Evolutionary conservation across 768 basidiomycete genomes (phyloP).

Genomic region (Suillus fuscotomentosus): DNA sequence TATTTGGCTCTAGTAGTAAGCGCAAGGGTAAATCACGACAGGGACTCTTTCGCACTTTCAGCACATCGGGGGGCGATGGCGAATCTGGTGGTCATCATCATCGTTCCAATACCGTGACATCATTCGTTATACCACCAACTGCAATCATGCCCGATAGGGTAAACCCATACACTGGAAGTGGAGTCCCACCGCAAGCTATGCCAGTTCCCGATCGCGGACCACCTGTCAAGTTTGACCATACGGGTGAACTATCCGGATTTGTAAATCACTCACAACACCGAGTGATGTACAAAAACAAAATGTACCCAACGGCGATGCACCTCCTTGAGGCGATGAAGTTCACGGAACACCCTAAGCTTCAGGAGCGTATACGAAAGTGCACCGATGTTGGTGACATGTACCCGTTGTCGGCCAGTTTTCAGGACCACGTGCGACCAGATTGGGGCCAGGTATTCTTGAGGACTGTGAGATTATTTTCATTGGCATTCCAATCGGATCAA

Average conservation of each 20-base stretch:
- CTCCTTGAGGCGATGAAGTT: conserved; percentile 79
- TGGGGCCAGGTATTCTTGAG: conserved; percentile 55
- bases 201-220: conserved; percentile 19
- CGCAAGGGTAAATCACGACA: conserved; percentile 32
- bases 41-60: conserved; percentile 49
- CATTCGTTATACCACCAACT: conserved; percentile 22
- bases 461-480: conserved; percentile 32
- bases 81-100: conserved; percentile 16
- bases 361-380: conserved; percentile 52
- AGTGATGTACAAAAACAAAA: conserved; percentile 51
- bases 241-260: conserved; percentile 44
- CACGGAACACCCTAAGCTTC: conserved; percentile 48
- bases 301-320: conserved; percentile 71
- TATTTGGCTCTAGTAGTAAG: conserved; percentile 33
- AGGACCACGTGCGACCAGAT: conserved; percentile 45
- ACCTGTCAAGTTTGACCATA: conserved; percentile 43
- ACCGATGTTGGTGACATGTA: conserved; percentile 39
- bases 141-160: conserved; percentile 3
- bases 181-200: conserved; percentile 10
- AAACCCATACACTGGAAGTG: conserved; percentile 9
- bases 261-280: conserved; percentile 66
- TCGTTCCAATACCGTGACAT: conserved; percentile 20
- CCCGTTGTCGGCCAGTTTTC: conserved; percentile 30
- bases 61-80: conserved; percentile 20
- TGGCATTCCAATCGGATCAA: conserved; percentile 4